Evolutionary conservation across 176 grass and related monocot species (phyloP).

Genomic region (Neostapfia colusana): DNA sequence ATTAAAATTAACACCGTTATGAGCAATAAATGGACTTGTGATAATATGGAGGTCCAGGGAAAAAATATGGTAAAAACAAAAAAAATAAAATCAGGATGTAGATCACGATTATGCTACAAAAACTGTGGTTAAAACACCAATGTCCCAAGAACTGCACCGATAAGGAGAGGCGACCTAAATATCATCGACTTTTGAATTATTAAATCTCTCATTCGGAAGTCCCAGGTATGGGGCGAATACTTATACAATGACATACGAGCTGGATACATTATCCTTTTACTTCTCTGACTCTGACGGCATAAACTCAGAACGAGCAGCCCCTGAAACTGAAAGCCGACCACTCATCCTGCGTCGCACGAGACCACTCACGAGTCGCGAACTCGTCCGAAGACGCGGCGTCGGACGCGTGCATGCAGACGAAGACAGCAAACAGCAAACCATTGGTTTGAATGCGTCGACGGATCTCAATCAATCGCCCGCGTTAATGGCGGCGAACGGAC

Average conservation of each 20-base stretch:
- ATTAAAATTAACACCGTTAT: too few species aligned
- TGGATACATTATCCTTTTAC: neutral
- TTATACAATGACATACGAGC: neutral
- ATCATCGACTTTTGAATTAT: neutral
- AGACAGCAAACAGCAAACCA: too few species aligned
- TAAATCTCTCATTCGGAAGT: too few species aligned
- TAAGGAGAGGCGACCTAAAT: neutral
- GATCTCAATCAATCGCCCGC: neutral
- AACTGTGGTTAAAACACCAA: too few species aligned
- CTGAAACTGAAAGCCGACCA: neutral
- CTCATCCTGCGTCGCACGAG: neutral
- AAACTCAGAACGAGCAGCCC: neutral
- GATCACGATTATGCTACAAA: too few species aligned
- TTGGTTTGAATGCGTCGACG: neutral
- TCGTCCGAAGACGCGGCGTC: neutral
- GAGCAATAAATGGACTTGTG: too few species aligned
- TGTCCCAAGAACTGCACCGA: neutral
- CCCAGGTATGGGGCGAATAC: neutral
- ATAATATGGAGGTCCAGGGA: too few species aligned
- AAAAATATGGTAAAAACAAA: neutral
- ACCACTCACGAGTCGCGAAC: neutral
- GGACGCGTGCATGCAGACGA: too few species aligned
- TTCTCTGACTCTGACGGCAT: conserved; percentile 17
- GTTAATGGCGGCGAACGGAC: conserved; percentile 18
- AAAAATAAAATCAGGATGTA: neutral